These are phyloP conservation scores for Lentithecium fluviatile DNA, from an alignment of 495 filamentous ascomycete species.

Conservation along the genomic window DNA sequence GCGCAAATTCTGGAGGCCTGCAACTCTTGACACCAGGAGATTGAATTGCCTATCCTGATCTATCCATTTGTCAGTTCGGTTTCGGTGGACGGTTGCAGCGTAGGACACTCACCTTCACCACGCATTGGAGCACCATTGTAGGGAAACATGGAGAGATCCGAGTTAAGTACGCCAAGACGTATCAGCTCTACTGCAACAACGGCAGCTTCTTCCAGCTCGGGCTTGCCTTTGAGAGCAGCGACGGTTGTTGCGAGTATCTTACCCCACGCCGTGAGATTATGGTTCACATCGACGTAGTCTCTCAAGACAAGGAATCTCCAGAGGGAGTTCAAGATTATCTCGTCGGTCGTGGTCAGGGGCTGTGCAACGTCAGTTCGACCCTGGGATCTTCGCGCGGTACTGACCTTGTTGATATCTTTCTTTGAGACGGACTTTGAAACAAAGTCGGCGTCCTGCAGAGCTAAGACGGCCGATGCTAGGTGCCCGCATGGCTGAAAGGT, in stretches of 20 bases:
- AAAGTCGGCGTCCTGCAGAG: constrained; percentile 51
- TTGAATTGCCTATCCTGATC: constrained; percentile 46
- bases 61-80: constrained; percentile 9
- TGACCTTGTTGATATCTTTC: constrained; percentile 45
- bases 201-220: constrained; percentile 45
- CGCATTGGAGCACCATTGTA: constrained; percentile 37
- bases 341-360: constrained; percentile 44
- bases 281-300: constrained; percentile 75
- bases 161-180: constrained; percentile 45
- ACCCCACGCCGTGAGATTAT: constrained; percentile 83
- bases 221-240: constrained; percentile 51
- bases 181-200: constrained; percentile 32
- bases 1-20: constrained; percentile 74
- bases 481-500: constrained; percentile 50
- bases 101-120: constrained; percentile 17
- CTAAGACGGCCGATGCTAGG: constrained; percentile 54
- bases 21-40: constrained; percentile 78
- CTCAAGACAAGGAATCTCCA: constrained; percentile 90
- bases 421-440: constrained; percentile 60
- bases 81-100: constrained; percentile 38
- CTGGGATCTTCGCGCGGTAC: constrained; percentile 4
- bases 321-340: constrained; percentile 72
- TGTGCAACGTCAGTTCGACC: constrained; percentile 5
- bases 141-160: constrained; percentile 60
- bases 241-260: constrained; percentile 69